These are phyloP conservation scores for Gracilaria vermiculophylla DNA, from an alignment of 23 red algal species.

Conservation along the genomic window DNA sequence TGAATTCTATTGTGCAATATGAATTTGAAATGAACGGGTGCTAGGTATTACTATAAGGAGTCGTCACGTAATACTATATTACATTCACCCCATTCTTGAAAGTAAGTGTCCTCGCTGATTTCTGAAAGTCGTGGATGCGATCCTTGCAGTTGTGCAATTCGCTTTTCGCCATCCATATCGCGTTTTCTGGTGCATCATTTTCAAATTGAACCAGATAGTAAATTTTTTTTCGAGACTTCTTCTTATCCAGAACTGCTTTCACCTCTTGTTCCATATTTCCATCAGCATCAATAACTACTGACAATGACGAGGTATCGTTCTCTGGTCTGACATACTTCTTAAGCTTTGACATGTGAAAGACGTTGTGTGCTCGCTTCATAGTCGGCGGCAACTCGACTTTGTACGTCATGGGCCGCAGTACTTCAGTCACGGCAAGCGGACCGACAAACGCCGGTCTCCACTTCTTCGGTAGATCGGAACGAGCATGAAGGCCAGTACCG, in stretches of 20 bases:
- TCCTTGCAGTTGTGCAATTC: slow-evolving; percentile 4
- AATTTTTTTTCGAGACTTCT: background rate
- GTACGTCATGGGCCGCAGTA: slow-evolving; percentile 16
- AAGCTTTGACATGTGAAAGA: slow-evolving; percentile 34
- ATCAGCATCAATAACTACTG: slow-evolving; percentile 40
- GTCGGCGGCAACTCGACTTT: slow-evolving; percentile 19
- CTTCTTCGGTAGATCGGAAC: slow-evolving; percentile 13
- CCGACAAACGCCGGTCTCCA: slow-evolving; percentile 22
- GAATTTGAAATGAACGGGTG: too few relatives aligned
- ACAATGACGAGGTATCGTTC: background rate
- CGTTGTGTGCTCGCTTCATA: slow-evolving; percentile 32
- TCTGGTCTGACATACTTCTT: background rate
- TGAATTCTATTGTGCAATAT: too few relatives aligned
- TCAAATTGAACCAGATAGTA: slow-evolving; percentile 20
- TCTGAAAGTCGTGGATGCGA: background rate
- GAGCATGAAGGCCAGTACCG: background rate
- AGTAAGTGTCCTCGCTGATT: background rate
- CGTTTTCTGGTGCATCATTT: background rate
- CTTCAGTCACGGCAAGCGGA: background rate
- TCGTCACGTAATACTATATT: background rate
- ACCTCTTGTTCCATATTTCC: slow-evolving; percentile 34
- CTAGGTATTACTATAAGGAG: background rate
- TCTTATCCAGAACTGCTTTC: slow-evolving; percentile 3
- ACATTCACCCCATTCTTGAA: background rate
- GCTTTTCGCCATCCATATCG: slow-evolving; percentile 26